Base-by-base conservation (phyloP, 2,329 filamentous ascomycete genomes). In the Scedosporium apiospermum region DNA sequence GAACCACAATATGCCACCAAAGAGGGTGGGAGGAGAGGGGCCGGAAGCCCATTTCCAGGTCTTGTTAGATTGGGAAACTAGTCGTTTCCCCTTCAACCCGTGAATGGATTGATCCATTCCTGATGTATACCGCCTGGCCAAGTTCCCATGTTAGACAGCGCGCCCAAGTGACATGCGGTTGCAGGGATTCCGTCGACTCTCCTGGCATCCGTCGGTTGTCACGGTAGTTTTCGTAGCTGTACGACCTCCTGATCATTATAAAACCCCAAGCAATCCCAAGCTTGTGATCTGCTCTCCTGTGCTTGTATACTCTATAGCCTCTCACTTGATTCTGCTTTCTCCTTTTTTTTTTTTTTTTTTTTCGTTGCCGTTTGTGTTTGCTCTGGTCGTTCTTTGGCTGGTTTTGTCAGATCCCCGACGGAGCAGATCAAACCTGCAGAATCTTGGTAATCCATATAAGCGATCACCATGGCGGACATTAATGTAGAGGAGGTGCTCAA, bases 401-500 rank as follows among this genome's bases (percentile, higher is more conserved):
- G 34, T 38, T 14, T 38, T 38, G 4, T 38, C 12, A 14, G 34
- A 38, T 38, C 34, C 34, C 10, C 10, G 10, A 38, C 34, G 10
- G 34, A 38, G 34, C 34, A 38, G 34, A 38, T 38, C 34, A 38
- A 38, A 38, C 34, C 4, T 3, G 10, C 10, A 38, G 34, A 12
- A 38, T 12, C 34, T 10, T 12, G 34, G 34, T 14, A 38, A 38
- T 14, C 34, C 34, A 9, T 14, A 14, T 41, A 21, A 62, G 23
- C 30, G 6, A 41, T 59, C 65, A 70, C 64, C 58, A 82, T 82
- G 78, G 78, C 79, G 34, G 75, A 82, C 65, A 76, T 85, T 49
- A 75, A 84, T 61, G 80, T 84, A 7, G 81, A 84, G 62, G 77
- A 79, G 64, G 71, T 82, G 34, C 75, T 85, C 53, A 79, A 80